These are phyloP conservation scores for Quercus agrifolia DNA, from an alignment of 306 rosid species.

Conservation along the genomic window DNA sequence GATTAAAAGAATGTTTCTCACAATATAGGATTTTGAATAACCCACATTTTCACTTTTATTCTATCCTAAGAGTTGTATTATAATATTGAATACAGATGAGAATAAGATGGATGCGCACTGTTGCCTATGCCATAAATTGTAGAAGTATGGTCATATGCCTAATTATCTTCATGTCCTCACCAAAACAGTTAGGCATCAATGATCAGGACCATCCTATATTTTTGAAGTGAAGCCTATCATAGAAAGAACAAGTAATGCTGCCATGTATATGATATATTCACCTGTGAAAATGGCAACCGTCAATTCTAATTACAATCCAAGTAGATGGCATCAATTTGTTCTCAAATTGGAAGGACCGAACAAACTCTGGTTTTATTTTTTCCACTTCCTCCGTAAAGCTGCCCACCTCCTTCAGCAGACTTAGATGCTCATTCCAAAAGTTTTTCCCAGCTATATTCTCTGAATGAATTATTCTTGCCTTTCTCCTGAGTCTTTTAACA, in stretches of 20 bases:
- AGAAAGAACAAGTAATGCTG: background rate
- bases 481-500: slow-evolving; percentile 54
- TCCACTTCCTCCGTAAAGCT: slow-evolving; percentile 52
- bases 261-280: background rate
- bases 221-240: background rate
- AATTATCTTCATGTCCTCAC: background rate
- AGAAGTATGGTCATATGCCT: background rate
- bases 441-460: slow-evolving; percentile 53
- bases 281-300: slow-evolving; percentile 88
- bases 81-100: background rate
- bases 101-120: background rate
- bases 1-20: background rate
- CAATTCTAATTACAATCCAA: slow-evolving; percentile 72
- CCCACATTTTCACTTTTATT: background rate
- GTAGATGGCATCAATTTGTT: slow-evolving; percentile 63
- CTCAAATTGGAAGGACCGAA: slow-evolving; percentile 66
- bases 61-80: background rate
- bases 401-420: slow-evolving; percentile 76
- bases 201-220: background rate
- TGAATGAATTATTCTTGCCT: slow-evolving; percentile 42
- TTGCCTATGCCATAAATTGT: background rate
- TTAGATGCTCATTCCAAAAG: slow-evolving; percentile 58
- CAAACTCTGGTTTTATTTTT: slow-evolving; percentile 66
- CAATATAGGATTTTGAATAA: background rate
- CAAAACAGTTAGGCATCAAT: background rate